Percentiles rank a stretch among this genome's conserved stretches.
phyloP scores from a whole-genome alignment of 805 yeast species.

The Nakazawaea pomicola region DNA sequence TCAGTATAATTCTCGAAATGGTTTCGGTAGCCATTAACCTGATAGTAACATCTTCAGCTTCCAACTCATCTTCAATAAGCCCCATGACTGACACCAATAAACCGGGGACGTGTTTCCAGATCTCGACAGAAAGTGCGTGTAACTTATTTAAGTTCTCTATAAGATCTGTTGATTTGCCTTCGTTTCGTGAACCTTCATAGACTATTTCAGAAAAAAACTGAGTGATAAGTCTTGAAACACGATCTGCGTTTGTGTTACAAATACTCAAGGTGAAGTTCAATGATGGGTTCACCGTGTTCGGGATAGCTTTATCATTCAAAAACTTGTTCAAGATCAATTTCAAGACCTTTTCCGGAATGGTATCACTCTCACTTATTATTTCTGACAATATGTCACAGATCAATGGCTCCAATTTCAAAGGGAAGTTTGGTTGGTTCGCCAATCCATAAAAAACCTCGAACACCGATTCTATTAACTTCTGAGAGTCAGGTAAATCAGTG shows the following conservation, averaged over 20 bases:
- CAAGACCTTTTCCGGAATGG: conserved; percentile 55
- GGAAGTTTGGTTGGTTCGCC: conserved; percentile 35
- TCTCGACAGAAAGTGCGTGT: conserved; percentile 56
- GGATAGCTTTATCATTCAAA: conserved; percentile 26
- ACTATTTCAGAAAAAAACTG: conserved; percentile 75
- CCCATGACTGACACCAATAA: conserved; percentile 71
- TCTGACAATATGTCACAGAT: conserved; percentile 72
- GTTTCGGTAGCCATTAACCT: conserved; percentile 69
- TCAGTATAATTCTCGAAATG: conserved; percentile 58
- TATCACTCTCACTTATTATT: conserved; percentile 64
- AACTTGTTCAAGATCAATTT: conserved; percentile 64
- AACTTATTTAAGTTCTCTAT: conserved; percentile 49
- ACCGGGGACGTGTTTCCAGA: conserved; percentile 80
- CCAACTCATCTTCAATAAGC: conserved; percentile 71
- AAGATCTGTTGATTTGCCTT: conserved; percentile 16
- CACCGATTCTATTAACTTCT: conserved; percentile 43
- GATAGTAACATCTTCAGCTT: conserved; percentile 60
- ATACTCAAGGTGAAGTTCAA: conserved; percentile 61
- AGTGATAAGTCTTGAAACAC: conserved; percentile 71
- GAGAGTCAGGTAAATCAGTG: conserved; percentile 67
- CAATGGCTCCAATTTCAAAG: conserved; percentile 51
- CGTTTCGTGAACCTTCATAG: conserved; percentile 38
- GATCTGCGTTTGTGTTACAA: conserved; percentile 65
- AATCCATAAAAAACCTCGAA: conserved; percentile 62
- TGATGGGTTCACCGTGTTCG: conserved; percentile 46